phyloP scores from a whole-genome alignment of 176 grass and related monocot genomes.

The Juncus inflexus region DNA sequence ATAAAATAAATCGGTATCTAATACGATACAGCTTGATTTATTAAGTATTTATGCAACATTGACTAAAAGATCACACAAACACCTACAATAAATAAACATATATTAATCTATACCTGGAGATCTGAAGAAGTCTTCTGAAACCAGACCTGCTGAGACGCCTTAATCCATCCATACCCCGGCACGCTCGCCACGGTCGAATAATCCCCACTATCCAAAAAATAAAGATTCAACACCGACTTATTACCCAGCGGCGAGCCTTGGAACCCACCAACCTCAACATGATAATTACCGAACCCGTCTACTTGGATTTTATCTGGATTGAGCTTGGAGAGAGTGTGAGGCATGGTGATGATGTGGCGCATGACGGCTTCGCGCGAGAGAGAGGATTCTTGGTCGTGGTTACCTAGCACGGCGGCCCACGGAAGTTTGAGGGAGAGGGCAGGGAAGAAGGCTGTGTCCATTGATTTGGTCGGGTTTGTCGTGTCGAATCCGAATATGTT shows the following conservation, averaged over 20 bases:
- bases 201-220: slow-evolving; percentile 92
- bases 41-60: too few species aligned
- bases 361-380: slow-evolving; percentile 82
- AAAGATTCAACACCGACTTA: slow-evolving; percentile 93
- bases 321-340: slow-evolving; percentile 59
- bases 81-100: too few species aligned
- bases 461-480: slow-evolving; percentile 60
- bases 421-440: slow-evolving; percentile 63
- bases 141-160: slow-evolving; percentile 86
- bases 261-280: slow-evolving; percentile 61
- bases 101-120: slow-evolving; percentile 50
- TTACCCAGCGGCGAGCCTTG: slow-evolving; percentile 51
- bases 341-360: slow-evolving; percentile 75
- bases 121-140: slow-evolving; percentile 59
- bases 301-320: slow-evolving; percentile 63
- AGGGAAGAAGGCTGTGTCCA: slow-evolving; percentile 75
- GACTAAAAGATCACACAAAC: too few species aligned
- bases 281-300: slow-evolving; percentile 87
- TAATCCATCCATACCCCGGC: slow-evolving; percentile 84
- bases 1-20: too few species aligned
- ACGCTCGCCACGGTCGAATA: slow-evolving; percentile 71
- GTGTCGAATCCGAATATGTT: slow-evolving; percentile 74
- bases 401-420: slow-evolving; percentile 90
- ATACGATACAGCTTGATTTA: too few species aligned
- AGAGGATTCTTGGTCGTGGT: slow-evolving; percentile 86